These are phyloP conservation scores for Zygosaccharomyces gambellarensis DNA, from an alignment of 805 yeast species.

Conservation along the genomic window DNA sequence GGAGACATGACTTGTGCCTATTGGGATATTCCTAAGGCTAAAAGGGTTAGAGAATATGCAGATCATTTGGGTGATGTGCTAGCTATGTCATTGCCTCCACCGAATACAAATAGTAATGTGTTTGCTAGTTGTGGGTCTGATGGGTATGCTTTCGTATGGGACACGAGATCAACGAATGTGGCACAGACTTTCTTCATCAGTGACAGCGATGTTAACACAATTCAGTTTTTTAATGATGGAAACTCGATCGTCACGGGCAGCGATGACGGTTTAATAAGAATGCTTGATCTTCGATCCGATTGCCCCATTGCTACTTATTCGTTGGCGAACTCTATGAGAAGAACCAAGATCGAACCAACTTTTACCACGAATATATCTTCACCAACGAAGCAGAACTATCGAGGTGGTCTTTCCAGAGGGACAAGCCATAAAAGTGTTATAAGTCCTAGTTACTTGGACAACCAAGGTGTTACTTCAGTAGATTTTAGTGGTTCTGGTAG, in stretches of 20 bases:
- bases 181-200: slow-evolving; percentile 51
- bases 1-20: slow-evolving; percentile 77
- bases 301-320: slow-evolving; percentile 56
- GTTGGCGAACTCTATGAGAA: slow-evolving; percentile 17
- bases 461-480: slow-evolving; percentile 66
- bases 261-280: slow-evolving; percentile 67
- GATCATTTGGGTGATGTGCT: slow-evolving; percentile 75
- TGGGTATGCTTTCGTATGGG: slow-evolving; percentile 66
- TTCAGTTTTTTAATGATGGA: slow-evolving; percentile 65
- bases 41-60: slow-evolving; percentile 46
- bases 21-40: slow-evolving; percentile 73
- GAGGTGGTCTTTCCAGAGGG: slow-evolving; percentile 7
- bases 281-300: slow-evolving; percentile 75
- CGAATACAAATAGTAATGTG: slow-evolving; percentile 22
- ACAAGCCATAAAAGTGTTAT: slow-evolving; percentile 10
- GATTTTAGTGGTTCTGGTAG: slow-evolving; percentile 75
- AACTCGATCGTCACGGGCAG: slow-evolving; percentile 68
- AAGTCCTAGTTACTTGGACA: slow-evolving; percentile 40
- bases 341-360: slow-evolving; percentile 15
- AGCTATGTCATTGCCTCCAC: slow-evolving; percentile 38
- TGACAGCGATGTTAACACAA: slow-evolving; percentile 57
- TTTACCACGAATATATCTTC: slow-evolving; percentile 19
- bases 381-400: slow-evolving; percentile 13
- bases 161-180: slow-evolving; percentile 46
- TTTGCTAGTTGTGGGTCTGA: slow-evolving; percentile 68